These are phyloP conservation scores for Xylaria sp. DNA, from an alignment of 2,329 filamentous ascomycete genomes.

Conservation along the genomic window DNA sequence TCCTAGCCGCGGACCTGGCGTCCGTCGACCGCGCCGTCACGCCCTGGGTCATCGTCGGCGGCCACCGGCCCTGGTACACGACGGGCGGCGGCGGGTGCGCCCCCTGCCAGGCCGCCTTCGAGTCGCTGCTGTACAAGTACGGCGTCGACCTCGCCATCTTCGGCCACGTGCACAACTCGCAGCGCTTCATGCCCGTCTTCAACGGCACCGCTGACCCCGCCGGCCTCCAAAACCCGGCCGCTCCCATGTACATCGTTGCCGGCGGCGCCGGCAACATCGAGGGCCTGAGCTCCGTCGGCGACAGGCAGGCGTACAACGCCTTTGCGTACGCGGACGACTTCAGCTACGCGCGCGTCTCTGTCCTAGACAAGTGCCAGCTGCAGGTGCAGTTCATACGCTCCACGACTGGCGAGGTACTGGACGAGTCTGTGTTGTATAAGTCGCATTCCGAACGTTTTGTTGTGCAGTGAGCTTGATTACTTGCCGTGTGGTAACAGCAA, in stretches of 20 bases:
- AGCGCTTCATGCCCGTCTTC: constrained; percentile 60
- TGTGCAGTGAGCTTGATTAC: constrained; percentile 47
- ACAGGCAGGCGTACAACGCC: constrained; percentile 56
- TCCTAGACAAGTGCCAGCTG: constrained; percentile 59
- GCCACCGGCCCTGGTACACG: constrained; percentile 62
- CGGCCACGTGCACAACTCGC: constrained; percentile 68
- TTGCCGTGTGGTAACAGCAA: not conserved
- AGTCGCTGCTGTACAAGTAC: constrained; percentile 64
- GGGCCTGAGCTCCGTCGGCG: constrained; percentile 58
- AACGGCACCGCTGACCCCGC: constrained; percentile 52
- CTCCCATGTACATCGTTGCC: constrained; percentile 66
- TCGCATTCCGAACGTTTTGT: constrained; percentile 59
- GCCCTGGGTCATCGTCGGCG: constrained; percentile 62
- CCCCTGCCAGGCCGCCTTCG: constrained; percentile 64
- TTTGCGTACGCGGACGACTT: constrained; percentile 65
- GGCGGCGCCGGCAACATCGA: constrained; percentile 69
- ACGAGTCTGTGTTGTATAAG: constrained; percentile 62
- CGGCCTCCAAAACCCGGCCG: constrained; percentile 53
- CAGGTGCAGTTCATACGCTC: constrained; percentile 63
- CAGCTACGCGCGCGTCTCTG: constrained; percentile 61
- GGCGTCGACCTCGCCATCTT: constrained; percentile 68
- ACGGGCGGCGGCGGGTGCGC: constrained; percentile 53
- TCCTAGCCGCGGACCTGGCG: constrained; percentile 65
- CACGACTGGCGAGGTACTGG: constrained; percentile 59
- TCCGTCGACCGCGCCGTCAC: constrained; percentile 66